Conservation (phyloP, 768 basidiomycete species). For the Inosperma sp. region DNA sequence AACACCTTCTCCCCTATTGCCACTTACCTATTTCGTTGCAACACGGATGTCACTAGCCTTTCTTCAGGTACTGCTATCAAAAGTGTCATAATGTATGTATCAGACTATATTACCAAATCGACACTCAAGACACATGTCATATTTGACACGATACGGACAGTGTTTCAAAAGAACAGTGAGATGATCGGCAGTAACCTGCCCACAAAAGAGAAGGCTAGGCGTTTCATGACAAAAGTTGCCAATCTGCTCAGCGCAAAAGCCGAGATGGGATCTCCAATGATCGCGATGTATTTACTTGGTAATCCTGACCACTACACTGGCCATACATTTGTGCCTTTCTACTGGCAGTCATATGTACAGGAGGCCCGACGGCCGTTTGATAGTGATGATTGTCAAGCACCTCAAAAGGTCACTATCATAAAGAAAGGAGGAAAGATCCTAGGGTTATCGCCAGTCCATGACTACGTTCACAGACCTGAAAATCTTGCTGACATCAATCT, state of each 20-base stretch:
- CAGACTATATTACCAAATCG: constrained; percentile 43
- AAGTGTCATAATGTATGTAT: constrained; percentile 33
- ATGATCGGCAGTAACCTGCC: constrained; percentile 14
- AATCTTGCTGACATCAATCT: constrained; percentile 3
- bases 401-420: neutral
- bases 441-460: neutral
- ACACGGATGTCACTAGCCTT: constrained; percentile 37
- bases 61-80: constrained; percentile 41
- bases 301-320: constrained; percentile 38
- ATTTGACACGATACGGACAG: constrained; percentile 29
- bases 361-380: constrained; percentile 19
- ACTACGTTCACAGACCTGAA: constrained; percentile 2
- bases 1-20: constrained; percentile 29
- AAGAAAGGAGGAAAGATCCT: neutral
- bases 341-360: constrained; percentile 30
- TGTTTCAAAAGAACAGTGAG: constrained; percentile 25
- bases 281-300: constrained; percentile 29
- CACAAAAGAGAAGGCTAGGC: constrained; percentile 22
- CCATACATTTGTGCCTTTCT: constrained; percentile 31
- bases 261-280: constrained; percentile 37
- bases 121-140: constrained; percentile 36
- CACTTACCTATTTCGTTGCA: constrained; percentile 24
- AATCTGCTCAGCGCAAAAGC: constrained; percentile 34
- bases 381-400: neutral
- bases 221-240: constrained; percentile 32